Conservation (phyloP, 2,329 filamentous ascomycete species). For the Trichophyton schoenleinii region DNA sequence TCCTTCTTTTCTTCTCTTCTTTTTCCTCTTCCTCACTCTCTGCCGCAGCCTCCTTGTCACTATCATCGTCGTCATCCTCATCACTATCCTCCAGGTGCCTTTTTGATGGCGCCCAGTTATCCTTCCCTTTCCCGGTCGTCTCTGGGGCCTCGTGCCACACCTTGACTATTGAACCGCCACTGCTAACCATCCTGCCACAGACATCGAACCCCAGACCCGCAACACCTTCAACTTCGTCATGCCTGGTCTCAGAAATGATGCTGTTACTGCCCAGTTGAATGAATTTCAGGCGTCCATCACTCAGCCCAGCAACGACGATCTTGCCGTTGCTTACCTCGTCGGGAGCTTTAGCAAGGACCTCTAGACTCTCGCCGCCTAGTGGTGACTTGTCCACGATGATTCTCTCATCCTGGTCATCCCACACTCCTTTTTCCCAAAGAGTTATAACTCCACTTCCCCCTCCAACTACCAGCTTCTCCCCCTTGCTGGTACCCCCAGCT, state of each 20-base stretch:
- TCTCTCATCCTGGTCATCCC: conserved; percentile 89
- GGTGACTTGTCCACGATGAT: conserved; percentile 57
- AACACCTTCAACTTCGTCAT: conserved; percentile 81
- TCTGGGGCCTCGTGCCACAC: conserved; percentile 65
- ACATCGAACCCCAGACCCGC: conserved; percentile 73
- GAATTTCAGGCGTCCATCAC: conserved; percentile 66
- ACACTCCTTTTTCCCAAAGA: conserved; percentile 84
- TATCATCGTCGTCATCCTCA: conserved; percentile 24
- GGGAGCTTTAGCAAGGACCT: conserved; percentile 62
- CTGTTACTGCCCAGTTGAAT: conserved; percentile 63
- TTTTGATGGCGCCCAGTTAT: conserved; percentile 24
- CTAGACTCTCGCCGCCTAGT: conserved; percentile 63
- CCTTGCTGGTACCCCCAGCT: conserved; percentile 52
- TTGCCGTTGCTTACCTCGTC: conserved; percentile 51
- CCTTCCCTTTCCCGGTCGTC: conserved; percentile 25
- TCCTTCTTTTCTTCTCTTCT: conserved; percentile 36
- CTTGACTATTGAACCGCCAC: conserved; percentile 74
- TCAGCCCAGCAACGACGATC: conserved; percentile 64
- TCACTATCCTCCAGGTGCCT: conserved; percentile 32
- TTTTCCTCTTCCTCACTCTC: conserved; percentile 40
- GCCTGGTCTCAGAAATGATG: conserved; percentile 54
- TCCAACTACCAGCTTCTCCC: conserved; percentile 62
- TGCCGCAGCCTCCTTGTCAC: conserved; percentile 19
- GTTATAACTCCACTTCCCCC: conserved; percentile 73
- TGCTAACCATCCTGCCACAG: conserved; percentile 74